Evolutionary conservation across 768 basidiomycete species (phyloP).

Genomic region (Termitomyces sp.): DNA sequence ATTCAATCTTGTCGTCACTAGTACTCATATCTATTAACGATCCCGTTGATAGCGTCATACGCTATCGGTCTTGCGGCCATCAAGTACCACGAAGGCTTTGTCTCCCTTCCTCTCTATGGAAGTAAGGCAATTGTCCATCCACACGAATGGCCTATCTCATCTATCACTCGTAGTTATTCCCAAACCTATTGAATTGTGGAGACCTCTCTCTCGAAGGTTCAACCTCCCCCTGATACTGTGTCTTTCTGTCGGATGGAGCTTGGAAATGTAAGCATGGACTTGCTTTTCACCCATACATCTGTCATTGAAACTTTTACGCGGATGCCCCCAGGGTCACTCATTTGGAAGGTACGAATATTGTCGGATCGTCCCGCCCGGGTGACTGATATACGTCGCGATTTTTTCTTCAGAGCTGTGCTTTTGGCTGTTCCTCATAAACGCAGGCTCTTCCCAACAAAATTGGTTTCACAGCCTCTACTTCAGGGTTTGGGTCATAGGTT

Average conservation of each 20-base stretch:
- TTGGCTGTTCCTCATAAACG: slow-evolving; percentile 79
- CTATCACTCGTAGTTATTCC: slow-evolving; percentile 45
- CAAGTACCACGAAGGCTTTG: slow-evolving; percentile 70
- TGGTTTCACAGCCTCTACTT: slow-evolving; percentile 80
- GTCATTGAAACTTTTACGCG: background rate
- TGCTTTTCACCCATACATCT: background rate
- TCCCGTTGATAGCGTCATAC: slow-evolving; percentile 57
- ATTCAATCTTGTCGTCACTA: slow-evolving; percentile 18
- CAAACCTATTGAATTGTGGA: slow-evolving; percentile 60
- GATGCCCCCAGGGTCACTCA: slow-evolving; percentile 57
- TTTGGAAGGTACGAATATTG: slow-evolving; percentile 54
- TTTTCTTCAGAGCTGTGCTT: slow-evolving; percentile 68
- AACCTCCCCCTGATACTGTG: slow-evolving; percentile 63
- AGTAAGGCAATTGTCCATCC: slow-evolving; percentile 29
- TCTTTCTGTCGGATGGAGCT: slow-evolving; percentile 62
- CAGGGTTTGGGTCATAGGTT: slow-evolving; percentile 67
- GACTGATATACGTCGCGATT: slow-evolving; percentile 2
- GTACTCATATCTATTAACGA: slow-evolving; percentile 66
- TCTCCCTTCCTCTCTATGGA: slow-evolving; percentile 36
- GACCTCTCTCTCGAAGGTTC: slow-evolving; percentile 32
- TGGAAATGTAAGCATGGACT: slow-evolving; percentile 59
- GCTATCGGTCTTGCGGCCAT: slow-evolving; percentile 61
- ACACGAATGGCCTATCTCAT: background rate
- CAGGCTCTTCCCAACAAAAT: slow-evolving; percentile 53
- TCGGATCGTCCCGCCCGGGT: background rate